Base-by-base conservation (phyloP, 306 rosid species). In the Sphenostylis stenocarpa region DNA sequence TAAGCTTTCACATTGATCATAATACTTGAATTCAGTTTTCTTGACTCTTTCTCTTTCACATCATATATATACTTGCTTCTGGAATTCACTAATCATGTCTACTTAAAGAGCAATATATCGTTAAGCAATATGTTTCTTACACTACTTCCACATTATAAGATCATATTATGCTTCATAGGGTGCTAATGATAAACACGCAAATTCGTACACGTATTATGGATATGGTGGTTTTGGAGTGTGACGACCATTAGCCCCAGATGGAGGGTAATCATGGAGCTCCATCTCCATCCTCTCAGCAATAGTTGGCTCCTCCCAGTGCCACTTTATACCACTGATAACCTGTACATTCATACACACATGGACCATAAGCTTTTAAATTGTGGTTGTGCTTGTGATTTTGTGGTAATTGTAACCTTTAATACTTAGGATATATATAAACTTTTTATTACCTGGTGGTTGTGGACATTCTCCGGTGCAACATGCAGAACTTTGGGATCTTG, bases 201-300 rank as follows among this genome's bases (percentile, higher is more conserved):
- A 63, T 9, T 81, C 77, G 74, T 20, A 13, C 82, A 20, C 81
- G 26, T 45, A 53, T 36, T 76, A 81, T 9, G 77, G 84, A 41
- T 74, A 75, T 52, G 90, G 79, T 73, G 88, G 85, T 81, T 49
- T 87, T 66, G 98, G 98, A 73, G 93, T 94, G 86, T 94, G 98
- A 72, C 94, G 97, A 81, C 83, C 73, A 77, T 91, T 94, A 60
- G 98, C 89, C 4, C 88, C 90, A 0, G 89, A 82, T 73, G 94
- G 88, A 7, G 94, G 87, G 71, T 91, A 94, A 76, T 94, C 98
- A 73, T 86, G 81, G 6, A 94, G 90, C 76, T 85, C 96, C 76
- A 88, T 49, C 47, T 45, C 90, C 93, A 90, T 86, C 49, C 93
- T 91, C 77, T 81, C 90, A 15, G 12, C 16, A 5, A 49, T 29